These are phyloP conservation scores for Malus asiatica DNA, from an alignment of 306 rosid genomes.

Conservation along the genomic window DNA sequence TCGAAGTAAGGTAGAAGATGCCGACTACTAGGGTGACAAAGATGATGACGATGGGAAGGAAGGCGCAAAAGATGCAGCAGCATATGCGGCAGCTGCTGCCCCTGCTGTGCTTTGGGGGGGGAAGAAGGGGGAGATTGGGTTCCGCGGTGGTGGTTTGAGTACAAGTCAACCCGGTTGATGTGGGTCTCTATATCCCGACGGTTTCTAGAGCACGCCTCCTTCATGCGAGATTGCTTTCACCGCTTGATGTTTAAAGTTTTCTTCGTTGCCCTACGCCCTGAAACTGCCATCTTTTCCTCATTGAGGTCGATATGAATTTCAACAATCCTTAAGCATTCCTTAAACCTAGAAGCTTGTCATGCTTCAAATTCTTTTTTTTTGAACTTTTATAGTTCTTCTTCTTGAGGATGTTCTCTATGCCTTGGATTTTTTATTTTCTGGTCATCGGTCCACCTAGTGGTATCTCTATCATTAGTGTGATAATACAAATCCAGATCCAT, in stretches of 20 bases:
- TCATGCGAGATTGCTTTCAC: conserved; percentile 25
- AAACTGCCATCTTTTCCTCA: conserved; percentile 36
- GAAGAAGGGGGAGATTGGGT: too few species aligned
- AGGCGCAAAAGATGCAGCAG: too few species aligned
- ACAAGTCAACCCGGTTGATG: too few species aligned
- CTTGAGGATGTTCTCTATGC: conserved; percentile 89
- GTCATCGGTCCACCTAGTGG: conserved; percentile 43
- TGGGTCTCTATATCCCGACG: too few species aligned
- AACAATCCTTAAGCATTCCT: conserved; percentile 62
- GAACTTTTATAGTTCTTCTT: conserved; percentile 87
- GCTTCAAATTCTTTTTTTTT: conserved; percentile 90
- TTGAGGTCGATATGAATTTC: conserved; percentile 43
- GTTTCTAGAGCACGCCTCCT: neutral
- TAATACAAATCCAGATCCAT: conserved; percentile 38
- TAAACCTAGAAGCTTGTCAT: conserved; percentile 76
- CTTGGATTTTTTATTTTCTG: conserved; percentile 43
- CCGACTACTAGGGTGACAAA: too few species aligned
- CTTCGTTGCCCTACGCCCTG: conserved; percentile 25
- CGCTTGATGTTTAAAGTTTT: conserved; percentile 30
- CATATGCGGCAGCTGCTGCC: too few species aligned
- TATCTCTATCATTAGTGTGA: conserved; percentile 25
- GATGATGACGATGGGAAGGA: too few species aligned
- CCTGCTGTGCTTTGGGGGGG: too few species aligned
- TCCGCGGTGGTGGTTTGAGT: too few species aligned
- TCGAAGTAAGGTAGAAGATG: too few species aligned